Evolutionary conservation across 129 eudicot genomes (phyloP), one percentile per base, ranked within the genome.

Genomic region (Solidago caesia): DNA sequence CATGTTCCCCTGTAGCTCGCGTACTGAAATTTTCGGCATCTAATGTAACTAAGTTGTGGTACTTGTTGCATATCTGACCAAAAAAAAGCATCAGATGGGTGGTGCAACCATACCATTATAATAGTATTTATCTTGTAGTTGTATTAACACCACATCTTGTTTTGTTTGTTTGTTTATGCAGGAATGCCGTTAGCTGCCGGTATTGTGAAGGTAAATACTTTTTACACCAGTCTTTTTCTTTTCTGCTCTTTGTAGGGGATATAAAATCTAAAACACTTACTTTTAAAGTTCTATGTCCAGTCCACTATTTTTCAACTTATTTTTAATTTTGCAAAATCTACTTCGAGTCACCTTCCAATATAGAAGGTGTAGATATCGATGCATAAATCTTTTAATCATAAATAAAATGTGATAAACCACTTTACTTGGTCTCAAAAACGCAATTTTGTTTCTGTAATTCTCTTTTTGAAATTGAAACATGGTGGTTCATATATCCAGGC

Each of bases 111-210:
- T 75, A 77, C 65, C 27, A 69, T 33, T 33, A 69, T 60, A 29
- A 8, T 68, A 58, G 55, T 52, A 15, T 72, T 26, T 71, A 16
- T 16, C 33, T 41, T 29, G 53, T 48, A 46, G 44, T 25, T 71
- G 67, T 74, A 46, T 76, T 77, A 25, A 81, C 62, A 14, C 9
- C 5, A 29, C 75, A 21, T 21, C 45, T 47, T 52, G 46, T 49
- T 6, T 25, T 45, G 0, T 5, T 61, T 56, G 44, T 41, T 26
- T 60, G 51, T 59, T 49, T 74, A 57, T 82, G 78, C 97, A 91
- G 98, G 84, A 96, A 91, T 72, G 94, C 98, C 48, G 83, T 91
- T 76, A 87, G 87, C 84, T 94, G 98, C 82, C 93, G 82, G 64
- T 56, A 61, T 76, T 90, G 98, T 65, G 79, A 85, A 86, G 98